A percentile compares a stretch with the other conserved stretches of the same genome.
phyloP scores from a whole-genome alignment of 1,284 basidiomycete genomes.

The Apiotrichum veenhuisii region DNA sequence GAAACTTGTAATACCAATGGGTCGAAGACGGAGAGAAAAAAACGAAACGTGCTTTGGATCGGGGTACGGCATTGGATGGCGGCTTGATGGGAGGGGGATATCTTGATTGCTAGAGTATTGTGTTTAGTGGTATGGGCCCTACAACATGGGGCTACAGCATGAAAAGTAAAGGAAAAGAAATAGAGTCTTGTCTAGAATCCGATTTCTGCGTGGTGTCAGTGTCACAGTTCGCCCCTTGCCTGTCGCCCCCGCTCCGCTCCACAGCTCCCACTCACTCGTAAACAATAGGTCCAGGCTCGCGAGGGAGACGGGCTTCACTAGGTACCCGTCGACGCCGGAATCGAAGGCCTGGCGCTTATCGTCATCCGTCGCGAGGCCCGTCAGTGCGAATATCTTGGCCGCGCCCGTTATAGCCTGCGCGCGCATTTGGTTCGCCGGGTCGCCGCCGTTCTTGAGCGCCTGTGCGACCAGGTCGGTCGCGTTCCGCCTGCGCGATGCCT shows the following conservation, averaged over 20 bases:
- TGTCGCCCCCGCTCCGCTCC: too few species aligned
- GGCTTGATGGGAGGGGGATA: not conserved
- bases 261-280: constrained; percentile 51
- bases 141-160: not conserved
- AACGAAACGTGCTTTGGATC: too few species aligned
- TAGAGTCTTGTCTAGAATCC: constrained; percentile 21
- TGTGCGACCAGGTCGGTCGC: constrained; percentile 25
- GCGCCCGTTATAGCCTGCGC: constrained; percentile 10
- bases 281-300: constrained; percentile 83
- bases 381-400: constrained; percentile 77
- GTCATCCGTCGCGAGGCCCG: constrained; percentile 86
- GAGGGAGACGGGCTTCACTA: constrained; percentile 88
- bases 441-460: constrained; percentile 34
- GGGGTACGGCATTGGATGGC: not conserved
- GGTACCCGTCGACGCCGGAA: constrained; percentile 89
- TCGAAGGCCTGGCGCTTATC: constrained; percentile 88
- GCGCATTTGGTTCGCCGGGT: not conserved
- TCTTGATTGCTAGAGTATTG: not conserved
- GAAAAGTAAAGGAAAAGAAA: not conserved
- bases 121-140: not conserved
- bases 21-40: too few species aligned
- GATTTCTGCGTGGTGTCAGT: constrained; percentile 19
- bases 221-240: too few species aligned
- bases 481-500: constrained; percentile 54
- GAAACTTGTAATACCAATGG: too few species aligned